A percentile compares a stretch with the other conserved stretches of the same genome.
Evolutionary conservation across 202 grass and related monocot species (phyloP).

Genomic region (Dendrocalamus latiflorus): DNA sequence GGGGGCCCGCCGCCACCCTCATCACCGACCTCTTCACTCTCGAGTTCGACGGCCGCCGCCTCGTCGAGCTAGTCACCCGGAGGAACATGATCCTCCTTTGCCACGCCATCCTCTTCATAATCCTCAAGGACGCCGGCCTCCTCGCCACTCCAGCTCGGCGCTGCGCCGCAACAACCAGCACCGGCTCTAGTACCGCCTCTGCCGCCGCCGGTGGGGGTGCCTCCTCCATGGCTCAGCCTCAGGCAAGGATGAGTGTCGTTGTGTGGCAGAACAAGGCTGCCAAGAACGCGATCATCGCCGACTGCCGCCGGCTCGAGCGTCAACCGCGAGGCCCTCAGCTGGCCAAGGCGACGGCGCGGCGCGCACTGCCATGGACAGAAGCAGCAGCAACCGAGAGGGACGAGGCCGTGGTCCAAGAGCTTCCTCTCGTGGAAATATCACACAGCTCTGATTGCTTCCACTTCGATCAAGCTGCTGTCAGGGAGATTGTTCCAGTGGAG

Average conservation of each 20-base stretch:
- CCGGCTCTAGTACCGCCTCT: not conserved
- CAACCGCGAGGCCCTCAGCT: not conserved
- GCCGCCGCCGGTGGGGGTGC: not conserved
- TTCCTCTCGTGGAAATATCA: not conserved
- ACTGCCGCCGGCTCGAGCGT: not conserved
- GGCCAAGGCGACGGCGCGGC: not conserved
- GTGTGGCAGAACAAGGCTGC: not conserved
- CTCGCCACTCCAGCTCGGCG: constrained; percentile 7
- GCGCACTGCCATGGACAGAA: not conserved
- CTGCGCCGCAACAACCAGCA: not conserved
- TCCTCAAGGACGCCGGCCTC: constrained; percentile 64
- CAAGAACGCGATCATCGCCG: not conserved
- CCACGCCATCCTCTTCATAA: constrained; percentile 57
- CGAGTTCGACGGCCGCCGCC: not conserved
- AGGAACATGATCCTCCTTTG: constrained; percentile 57
- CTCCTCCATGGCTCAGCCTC: not conserved
- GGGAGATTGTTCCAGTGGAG: too few relatives aligned
- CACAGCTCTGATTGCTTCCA: not conserved
- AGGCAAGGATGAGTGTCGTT: not conserved
- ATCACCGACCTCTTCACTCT: not conserved
- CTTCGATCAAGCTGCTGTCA: not conserved
- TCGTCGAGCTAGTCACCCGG: constrained; percentile 20
- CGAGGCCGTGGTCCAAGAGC: not conserved
- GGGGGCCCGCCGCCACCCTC: not conserved
- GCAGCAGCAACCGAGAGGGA: not conserved